A percentile compares a stretch with the other conserved stretches of the same genome.
phyloP scores from a whole-genome alignment of 805 yeast genomes.

The Zygosaccharomyces siamensis region DNA sequence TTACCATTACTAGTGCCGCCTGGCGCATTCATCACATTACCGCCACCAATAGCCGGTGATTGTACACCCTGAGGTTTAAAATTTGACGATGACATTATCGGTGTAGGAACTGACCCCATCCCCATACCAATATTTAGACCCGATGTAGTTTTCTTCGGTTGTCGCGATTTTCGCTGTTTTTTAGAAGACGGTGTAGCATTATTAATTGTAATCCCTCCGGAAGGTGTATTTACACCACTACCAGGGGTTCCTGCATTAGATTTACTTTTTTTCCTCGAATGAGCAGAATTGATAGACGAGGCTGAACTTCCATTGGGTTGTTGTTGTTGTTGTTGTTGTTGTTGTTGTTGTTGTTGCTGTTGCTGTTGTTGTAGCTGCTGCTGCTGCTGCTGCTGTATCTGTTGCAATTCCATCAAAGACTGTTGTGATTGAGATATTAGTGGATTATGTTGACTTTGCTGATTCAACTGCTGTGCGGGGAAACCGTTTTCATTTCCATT shows the following conservation, averaged over 20 bases:
- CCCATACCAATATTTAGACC: neutral
- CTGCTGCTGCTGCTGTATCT: neutral
- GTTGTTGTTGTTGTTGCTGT: neutral
- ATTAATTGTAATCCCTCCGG: slow-evolving; percentile 11
- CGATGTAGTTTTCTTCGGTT: slow-evolving; percentile 16
- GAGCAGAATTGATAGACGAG: neutral
- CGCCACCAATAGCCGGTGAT: neutral
- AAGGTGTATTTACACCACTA: slow-evolving; percentile 15
- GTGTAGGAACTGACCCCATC: slow-evolving; percentile 1
- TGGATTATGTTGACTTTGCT: slow-evolving; percentile 1
- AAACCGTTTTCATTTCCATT: slow-evolving; percentile 3
- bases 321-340: slow-evolving; percentile 4
- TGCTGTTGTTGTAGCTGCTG: slow-evolving; percentile 5
- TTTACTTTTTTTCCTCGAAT: slow-evolving; percentile 10
- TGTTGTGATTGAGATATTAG: slow-evolving; percentile 1
- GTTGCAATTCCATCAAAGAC: neutral
- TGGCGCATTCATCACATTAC: neutral
- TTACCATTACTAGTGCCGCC: neutral
- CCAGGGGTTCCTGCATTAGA: slow-evolving; percentile 21
- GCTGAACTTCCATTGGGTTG: slow-evolving; percentile 1
- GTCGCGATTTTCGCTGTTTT: slow-evolving; percentile 30
- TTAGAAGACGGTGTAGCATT: slow-evolving; percentile 18
- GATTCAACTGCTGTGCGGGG: slow-evolving; percentile 1
- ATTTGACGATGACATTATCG: slow-evolving; percentile 1
- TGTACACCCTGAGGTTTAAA: slow-evolving; percentile 1